Percentiles rank a stretch among this genome's conserved stretches.
phyloP scores from a whole-genome alignment of 148 eudicot genomes.

The Rhododendron ovatum region DNA sequence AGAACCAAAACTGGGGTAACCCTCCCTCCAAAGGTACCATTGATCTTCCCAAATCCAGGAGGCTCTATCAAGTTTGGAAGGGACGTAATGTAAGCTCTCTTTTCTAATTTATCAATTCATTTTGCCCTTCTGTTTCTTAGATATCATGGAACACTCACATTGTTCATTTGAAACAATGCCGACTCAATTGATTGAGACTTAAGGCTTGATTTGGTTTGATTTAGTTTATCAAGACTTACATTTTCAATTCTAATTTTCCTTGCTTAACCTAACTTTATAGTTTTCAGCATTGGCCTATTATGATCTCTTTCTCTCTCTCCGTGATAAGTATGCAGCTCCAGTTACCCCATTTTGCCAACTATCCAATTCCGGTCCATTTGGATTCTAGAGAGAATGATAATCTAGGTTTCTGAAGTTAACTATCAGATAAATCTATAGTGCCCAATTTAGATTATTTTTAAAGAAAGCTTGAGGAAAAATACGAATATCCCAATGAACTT shows the following conservation, averaged over 20 bases:
- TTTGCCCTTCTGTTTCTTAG: not conserved
- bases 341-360: not conserved
- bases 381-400: not conserved
- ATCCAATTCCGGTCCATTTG: not conserved
- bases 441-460: not conserved
- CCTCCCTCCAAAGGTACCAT: conserved; percentile 22
- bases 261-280: not conserved
- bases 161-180: not conserved
- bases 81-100: conserved; percentile 63
- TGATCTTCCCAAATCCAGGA: conserved; percentile 31
- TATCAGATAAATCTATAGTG: not conserved
- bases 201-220: not conserved
- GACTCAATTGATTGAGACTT: not conserved
- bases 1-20: conserved; percentile 22
- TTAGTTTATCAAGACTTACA: not conserved
- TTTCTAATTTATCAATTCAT: not conserved
- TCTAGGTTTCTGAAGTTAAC: not conserved
- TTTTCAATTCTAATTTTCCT: not conserved
- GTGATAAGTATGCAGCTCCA: not conserved
- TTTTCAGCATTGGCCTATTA: not conserved
- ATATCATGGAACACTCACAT: not conserved
- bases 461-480: not conserved
- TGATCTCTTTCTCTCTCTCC: not conserved
- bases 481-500: not conserved
- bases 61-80: conserved; percentile 80